Evolutionary conservation across 2,329 filamentous ascomycete species (phyloP).

Genomic region (Byssochlamys sp.): DNA sequence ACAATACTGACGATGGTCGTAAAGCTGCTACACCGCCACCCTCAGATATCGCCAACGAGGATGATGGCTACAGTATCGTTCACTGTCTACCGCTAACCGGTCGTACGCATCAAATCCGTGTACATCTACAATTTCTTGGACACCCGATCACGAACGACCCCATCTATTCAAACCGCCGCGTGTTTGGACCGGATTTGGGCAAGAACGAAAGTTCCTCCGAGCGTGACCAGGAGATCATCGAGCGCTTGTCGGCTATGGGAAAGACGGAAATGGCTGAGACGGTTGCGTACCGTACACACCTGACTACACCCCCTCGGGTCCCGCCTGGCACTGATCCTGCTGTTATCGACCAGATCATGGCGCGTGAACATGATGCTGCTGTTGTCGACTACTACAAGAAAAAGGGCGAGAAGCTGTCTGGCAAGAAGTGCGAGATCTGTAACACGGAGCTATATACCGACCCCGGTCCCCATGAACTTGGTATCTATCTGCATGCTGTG

Average conservation of each 20-base stretch:
- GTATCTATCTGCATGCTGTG: slow-evolving; percentile 85
- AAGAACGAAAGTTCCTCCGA: slow-evolving; percentile 56
- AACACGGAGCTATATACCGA: slow-evolving; percentile 86
- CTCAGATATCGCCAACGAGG: slow-evolving; percentile 30
- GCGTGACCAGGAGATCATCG: slow-evolving; percentile 82
- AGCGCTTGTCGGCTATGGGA: slow-evolving; percentile 76
- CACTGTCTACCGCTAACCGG: slow-evolving; percentile 88
- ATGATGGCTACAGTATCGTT: slow-evolving; percentile 81
- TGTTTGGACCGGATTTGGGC: slow-evolving; percentile 77
- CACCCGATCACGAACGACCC: slow-evolving; percentile 96
- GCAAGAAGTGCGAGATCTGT: slow-evolving; percentile 69
- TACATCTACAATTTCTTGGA: slow-evolving; percentile 87
- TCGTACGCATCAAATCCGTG: slow-evolving; percentile 85
- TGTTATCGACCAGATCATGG: slow-evolving; percentile 32
- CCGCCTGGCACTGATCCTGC: slow-evolving; percentile 28
- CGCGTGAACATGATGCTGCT: slow-evolving; percentile 61
- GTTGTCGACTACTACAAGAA: slow-evolving; percentile 80
- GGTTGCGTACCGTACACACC: slow-evolving; percentile 64
- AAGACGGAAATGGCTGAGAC: slow-evolving; percentile 87
- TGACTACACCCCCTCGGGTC: slow-evolving; percentile 29
- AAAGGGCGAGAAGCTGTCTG: slow-evolving; percentile 88
- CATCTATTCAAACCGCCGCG: slow-evolving; percentile 88
- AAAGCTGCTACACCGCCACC: slow-evolving; percentile 24
- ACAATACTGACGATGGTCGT: slow-evolving; percentile 15
- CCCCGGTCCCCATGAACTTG: slow-evolving; percentile 78